Evolutionary conservation across 1,284 basidiomycete species (phyloP), one percentile per base, ranked within the genome.

Genomic region (Pseudomicrostroma phylloplanum): DNA sequence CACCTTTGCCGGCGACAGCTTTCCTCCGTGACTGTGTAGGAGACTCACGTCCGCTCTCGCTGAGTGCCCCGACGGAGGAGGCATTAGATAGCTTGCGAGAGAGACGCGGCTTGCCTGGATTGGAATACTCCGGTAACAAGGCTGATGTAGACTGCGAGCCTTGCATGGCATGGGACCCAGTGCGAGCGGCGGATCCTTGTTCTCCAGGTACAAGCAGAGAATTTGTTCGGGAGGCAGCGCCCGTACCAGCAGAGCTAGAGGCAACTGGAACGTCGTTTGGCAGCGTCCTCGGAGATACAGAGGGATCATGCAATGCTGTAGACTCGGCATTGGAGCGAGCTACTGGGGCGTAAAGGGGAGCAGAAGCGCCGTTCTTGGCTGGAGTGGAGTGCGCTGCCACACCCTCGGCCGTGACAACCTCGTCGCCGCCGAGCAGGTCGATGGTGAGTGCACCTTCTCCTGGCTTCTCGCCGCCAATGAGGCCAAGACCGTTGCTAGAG

Each of bases 361-460:
- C 43, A 13, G 43, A 17, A 3, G 43, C 43, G 43, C 43, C 43
- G 15, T 17, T 21, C 15, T 21, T 48, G 4, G 43, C 17, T 12
- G 43, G 43, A 21, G 43, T 54, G 41, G 6, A n/a, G 26, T 26
- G 30, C n/a, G 56, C 26, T 48, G 56, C 21, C 19, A 54, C 57
- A 17, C 53, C 63, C 17, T 64, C 63, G 25, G 62, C 63, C 15
- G 36, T 41, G 17, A 63, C 63, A 2, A 63, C 42, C 15, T 62
- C 61, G 54, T 56, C 21, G 30, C 61, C 39, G 17, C 15, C 55
- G 40, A 67, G 61, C 6, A 56, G 36, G 19, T 73, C 73, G 23
- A 73, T 67, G 11, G 71, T 70, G 19, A 74, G 66, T 41, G 64
- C 67, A 41, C 73, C 73, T 6, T 68, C 69, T 15, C 73, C 73